Percentiles rank a stretch among this genome's conserved stretches.
These are phyloP conservation scores for Nitzschia inconspicua DNA, from an alignment of 108 stramenopile genomes.

Conservation along the genomic window DNA sequence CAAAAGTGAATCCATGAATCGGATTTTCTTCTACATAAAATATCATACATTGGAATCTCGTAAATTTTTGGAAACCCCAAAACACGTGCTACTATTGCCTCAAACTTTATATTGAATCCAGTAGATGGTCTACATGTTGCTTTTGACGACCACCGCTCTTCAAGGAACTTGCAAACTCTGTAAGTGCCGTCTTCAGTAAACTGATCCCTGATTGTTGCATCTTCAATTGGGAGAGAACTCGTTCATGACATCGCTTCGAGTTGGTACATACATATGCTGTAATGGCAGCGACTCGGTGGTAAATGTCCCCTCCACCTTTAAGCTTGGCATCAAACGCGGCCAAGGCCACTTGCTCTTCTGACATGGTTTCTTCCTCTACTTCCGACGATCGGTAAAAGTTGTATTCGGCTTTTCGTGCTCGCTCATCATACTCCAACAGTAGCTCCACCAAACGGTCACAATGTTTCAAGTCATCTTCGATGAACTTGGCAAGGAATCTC, in stretches of 20 bases:
- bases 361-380: constrained; percentile 51
- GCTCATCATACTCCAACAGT: constrained; percentile 64
- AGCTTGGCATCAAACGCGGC: constrained; percentile 75
- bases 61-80: too few species aligned
- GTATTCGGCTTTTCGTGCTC: constrained; percentile 68
- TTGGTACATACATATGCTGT: constrained; percentile 56
- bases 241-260: constrained; percentile 67
- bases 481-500: constrained; percentile 67
- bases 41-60: too few species aligned
- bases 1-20: too few species aligned
- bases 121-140: constrained; percentile 1
- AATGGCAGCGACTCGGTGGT: constrained; percentile 69
- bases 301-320: constrained; percentile 71
- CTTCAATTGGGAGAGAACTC: constrained; percentile 52
- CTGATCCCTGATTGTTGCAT: constrained; percentile 65
- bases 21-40: too few species aligned
- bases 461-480: constrained; percentile 68
- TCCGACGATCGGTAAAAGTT: constrained; percentile 53
- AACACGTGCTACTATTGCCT: too few species aligned
- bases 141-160: constrained; percentile 6
- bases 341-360: constrained; percentile 44
- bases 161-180: constrained; percentile 28
- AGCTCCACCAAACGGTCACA: constrained; percentile 77
- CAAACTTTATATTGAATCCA: not conserved
- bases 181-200: constrained; percentile 32